Evolutionary conservation across 2,329 filamentous ascomycete genomes (phyloP).

Genomic region (Nemania bipapillata): DNA sequence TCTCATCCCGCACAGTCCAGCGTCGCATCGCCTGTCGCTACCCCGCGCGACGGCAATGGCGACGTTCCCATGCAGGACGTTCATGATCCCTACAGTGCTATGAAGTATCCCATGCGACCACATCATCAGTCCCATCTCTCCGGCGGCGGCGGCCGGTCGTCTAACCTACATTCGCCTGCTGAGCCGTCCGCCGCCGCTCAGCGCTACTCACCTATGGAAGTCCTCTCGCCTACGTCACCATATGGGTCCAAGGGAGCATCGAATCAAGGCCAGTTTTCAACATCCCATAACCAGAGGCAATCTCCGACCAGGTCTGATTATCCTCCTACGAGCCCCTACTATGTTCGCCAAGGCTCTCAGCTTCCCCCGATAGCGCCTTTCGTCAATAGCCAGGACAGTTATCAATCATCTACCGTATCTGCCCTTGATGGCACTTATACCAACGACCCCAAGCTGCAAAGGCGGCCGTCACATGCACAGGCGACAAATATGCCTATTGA

Average conservation of each 20-base stretch:
- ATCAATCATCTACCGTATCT: conserved; percentile 76
- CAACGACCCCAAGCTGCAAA: conserved; percentile 68
- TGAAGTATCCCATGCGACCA: conserved; percentile 85
- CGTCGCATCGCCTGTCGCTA: conserved; percentile 57
- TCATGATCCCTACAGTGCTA: conserved; percentile 81
- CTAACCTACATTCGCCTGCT: conserved; percentile 77
- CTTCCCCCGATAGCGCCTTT: conserved; percentile 79
- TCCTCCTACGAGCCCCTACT: conserved; percentile 68
- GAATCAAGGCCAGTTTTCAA: conserved; percentile 64
- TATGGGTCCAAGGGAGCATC: conserved; percentile 74
- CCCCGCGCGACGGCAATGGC: conserved; percentile 75
- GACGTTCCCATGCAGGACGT: conserved; percentile 89
- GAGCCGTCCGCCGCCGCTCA: conserved; percentile 86
- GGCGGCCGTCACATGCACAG: conserved; percentile 60
- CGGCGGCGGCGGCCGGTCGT: conserved; percentile 57
- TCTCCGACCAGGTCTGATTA: conserved; percentile 80
- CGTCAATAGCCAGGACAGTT: conserved; percentile 74
- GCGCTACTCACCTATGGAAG: conserved; percentile 96
- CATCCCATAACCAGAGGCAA: conserved; percentile 70
- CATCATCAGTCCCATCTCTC: conserved; percentile 79
- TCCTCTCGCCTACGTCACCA: conserved; percentile 80
- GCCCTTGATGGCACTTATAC: conserved; percentile 74
- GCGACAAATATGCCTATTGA: conserved; percentile 56
- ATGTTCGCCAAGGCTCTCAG: conserved; percentile 67
- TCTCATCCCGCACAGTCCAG: conserved; percentile 50